Evolutionary conservation across 2,329 filamentous ascomycete species (phyloP), one percentile per base, ranked within the genome.

Genomic region (Colletotrichum cereale): DNA sequence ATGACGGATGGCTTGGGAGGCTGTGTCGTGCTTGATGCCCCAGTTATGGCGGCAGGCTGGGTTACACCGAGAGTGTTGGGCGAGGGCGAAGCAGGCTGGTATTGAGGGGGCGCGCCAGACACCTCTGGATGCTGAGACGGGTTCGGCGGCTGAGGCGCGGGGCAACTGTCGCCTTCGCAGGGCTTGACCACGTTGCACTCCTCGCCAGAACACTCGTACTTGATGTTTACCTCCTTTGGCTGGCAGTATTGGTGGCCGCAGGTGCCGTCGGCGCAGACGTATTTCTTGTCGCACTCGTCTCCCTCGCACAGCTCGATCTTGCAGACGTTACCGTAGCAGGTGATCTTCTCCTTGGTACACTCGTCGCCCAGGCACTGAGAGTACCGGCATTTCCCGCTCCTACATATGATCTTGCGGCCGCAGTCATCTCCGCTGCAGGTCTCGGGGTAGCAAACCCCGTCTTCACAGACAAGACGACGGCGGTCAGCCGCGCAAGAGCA

Each of bases 181-280:
- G 79, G 79, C 55, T 75, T 68, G 72, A 76, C 76, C 38, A 75
- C 71, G 24, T 72, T 66, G 74, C 81, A 83, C 66, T 78, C 72
- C 62, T 74, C 76, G 48, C 77, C 78, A 73, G 75, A 74, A 77
- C 81, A 83, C 75, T 79, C 75, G 62, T 82, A 71, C 76, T 81
- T 81, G 67, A 76, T 76, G 63, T 75, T 66, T 36, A 11, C 48
- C 73, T 77, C 75, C 1, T 75, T 71, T 24, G 65, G 72, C 36
- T 75, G 31, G 73, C 74, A 75, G 47, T 73, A 5, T 52, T 75
- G 67, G 71, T 74, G 79, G 64, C 75, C 18, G 74, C 76, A 80
- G 7, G 75, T 55, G 14, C 76, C 76, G 5, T 63, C 74, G 1
- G 62, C 65, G 55, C 77, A 65, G 72, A 74, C 76, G 42, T 38